A percentile compares a stretch with the other conserved stretches of the same genome.
phyloP scores from a whole-genome alignment of 352 stramenopile genomes.

The Bremia lactucae region DNA sequence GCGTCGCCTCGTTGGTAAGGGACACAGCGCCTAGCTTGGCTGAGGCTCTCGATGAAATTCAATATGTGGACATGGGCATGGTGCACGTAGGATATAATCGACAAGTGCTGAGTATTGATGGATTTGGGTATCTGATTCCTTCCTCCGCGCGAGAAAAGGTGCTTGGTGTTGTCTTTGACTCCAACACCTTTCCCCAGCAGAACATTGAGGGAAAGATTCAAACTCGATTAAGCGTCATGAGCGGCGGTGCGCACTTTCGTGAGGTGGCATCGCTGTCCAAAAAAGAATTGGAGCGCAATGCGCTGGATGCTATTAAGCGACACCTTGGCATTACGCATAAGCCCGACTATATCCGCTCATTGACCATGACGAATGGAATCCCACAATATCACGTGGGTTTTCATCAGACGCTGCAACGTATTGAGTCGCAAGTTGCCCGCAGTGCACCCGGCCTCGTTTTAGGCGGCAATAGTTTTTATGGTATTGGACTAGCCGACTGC shows the following conservation, averaged over 20 bases:
- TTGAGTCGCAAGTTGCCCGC: conserved; percentile 35
- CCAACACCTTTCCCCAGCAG: conserved; percentile 80
- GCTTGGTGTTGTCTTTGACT: conserved; percentile 83
- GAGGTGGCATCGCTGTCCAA: conserved; percentile 34
- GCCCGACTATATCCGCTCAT: conserved; percentile 46
- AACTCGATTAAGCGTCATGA: conserved; percentile 80
- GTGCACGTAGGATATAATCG: conserved; percentile 70
- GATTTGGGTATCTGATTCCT: conserved; percentile 82
- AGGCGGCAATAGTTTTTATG: conserved; percentile 82
- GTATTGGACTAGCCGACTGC: conserved; percentile 74
- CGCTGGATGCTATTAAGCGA: conserved; percentile 51
- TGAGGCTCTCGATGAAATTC: conserved; percentile 43
- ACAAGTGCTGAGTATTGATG: conserved; percentile 43
- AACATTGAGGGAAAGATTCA: conserved; percentile 33
- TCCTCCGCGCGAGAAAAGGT: conserved; percentile 57
- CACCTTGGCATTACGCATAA: conserved; percentile 55
- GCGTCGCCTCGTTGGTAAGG: conserved; percentile 36
- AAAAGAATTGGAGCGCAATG: conserved; percentile 44
- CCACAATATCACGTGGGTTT: conserved; percentile 84
- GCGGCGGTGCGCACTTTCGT: conserved; percentile 65
- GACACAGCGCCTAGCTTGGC: conserved; percentile 35
- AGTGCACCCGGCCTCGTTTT: conserved; percentile 40
- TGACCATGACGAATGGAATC: conserved; percentile 56
- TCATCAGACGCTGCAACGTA: conserved; percentile 37
- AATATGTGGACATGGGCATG: conserved; percentile 76